Percentiles rank a stretch among this genome's conserved stretches.
Conservation (phyloP, 345 rosid species). For the Durio zibethinus region DNA sequence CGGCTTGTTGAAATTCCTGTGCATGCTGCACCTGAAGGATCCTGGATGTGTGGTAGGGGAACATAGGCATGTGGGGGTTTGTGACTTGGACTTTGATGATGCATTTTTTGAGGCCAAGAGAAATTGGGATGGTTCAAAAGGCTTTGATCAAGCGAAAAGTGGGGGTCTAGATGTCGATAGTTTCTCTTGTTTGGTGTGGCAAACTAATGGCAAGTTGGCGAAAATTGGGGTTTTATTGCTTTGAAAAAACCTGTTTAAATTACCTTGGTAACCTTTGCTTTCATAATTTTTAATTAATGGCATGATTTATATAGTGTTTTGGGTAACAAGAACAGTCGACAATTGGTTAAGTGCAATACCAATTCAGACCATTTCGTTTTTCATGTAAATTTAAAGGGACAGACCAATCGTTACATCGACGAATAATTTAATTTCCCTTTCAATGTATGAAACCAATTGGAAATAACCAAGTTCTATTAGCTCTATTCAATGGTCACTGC, state of each 20-base stretch:
- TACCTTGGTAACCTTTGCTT: neutral
- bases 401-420: neutral
- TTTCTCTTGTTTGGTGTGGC: conserved; percentile 6
- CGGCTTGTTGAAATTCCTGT: conserved; percentile 18
- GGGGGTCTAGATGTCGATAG: neutral
- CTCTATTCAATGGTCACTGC: neutral
- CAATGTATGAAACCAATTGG: neutral
- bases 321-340: neutral
- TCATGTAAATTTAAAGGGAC: neutral
- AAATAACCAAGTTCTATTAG: neutral
- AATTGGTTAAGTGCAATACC: neutral
- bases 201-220: conserved; percentile 1
- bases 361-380: too few species aligned
- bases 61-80: conserved; percentile 32
- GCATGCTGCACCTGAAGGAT: conserved; percentile 48
- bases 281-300: neutral
- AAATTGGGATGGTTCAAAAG: neutral
- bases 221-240: neutral
- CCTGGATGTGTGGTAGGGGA: conserved; percentile 49
- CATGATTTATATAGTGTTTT: neutral
- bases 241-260: neutral
- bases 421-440: neutral
- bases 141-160: neutral
- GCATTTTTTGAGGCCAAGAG: conserved; percentile 28
- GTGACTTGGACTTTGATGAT: neutral